Conservation (phyloP, 352 stramenopile genomes). For the Globisporangium viniferum region DNA sequence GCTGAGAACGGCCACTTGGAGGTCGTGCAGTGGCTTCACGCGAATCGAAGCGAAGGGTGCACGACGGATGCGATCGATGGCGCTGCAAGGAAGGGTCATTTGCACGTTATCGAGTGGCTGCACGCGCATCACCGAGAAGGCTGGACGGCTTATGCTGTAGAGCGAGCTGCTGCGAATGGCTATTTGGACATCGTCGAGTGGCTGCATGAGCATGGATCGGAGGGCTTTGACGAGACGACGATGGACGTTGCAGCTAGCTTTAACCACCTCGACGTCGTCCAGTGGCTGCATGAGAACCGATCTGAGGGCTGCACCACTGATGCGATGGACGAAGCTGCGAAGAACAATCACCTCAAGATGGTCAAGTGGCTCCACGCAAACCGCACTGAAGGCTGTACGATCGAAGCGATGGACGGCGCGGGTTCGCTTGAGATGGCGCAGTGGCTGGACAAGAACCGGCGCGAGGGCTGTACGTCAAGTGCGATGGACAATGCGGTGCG, state of each 20-base stretch:
- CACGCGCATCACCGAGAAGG: no score
- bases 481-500: neutral
- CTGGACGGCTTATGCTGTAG: no score
- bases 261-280: constrained; percentile 25
- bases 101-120: no score
- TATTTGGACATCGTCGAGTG: no score
- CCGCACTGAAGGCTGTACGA: no score
- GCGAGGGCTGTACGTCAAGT: neutral
- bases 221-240: no score
- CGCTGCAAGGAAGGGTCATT: neutral
- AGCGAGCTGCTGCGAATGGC: no score
- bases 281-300: constrained; percentile 48
- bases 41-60: neutral
- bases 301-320: neutral
- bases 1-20: neutral
- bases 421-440: neutral
- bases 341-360: neutral
- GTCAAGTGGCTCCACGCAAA: no score
- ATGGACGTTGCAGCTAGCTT: no score
- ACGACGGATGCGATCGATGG: neutral
- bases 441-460: neutral
- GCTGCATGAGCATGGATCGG: no score
- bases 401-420: neutral
- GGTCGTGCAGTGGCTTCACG: neutral
- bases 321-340: neutral